Evolutionary conservation across 2,329 filamentous ascomycete species (phyloP), one percentile per base, ranked within the genome.

Genomic region (Rachicladosporium sp.): DNA sequence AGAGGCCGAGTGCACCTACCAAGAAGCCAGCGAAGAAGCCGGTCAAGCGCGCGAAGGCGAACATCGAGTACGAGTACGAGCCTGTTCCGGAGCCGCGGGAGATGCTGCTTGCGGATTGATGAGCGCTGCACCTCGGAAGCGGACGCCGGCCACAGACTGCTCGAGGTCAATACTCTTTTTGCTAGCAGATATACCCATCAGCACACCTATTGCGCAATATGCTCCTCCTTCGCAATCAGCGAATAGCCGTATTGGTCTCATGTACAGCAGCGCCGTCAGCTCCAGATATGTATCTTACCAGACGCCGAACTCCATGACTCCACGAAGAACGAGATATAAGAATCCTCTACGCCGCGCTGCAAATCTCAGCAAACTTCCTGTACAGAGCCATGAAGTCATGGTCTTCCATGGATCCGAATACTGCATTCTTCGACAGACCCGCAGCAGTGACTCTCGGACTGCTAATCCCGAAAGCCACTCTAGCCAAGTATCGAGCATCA

Each of bases 21-120:
- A 53, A 68, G 10, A 74, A 74, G 55, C 66, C 72, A 12, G 68
- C 69, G 53, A 78, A 78, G 66, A 78, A 77, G 64, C 62, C 60
- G 11, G 60, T 56, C 38, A 55, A 56, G 33, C 68, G 62, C 76
- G 66, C 78, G 52, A 62, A 77, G 71, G 71, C 77, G 61, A 73
- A 86, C 65, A 85, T 85, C 60, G 82, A 89, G 64, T 82, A 84
- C 58, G 82, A 87, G 62, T 75, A 80, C 43, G 81, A 85, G 61
- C 69, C 69, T 40, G 74, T 74, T 52, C 69, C 67, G 34, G 66
- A 67, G 48, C 68, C 72, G 50, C 62, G 63, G 42, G 43, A 69
- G 43, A 55, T 58, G 51, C 40, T 47, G 30, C 19, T 53, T 29
- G 54, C 53, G 33, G 48, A 50, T 42, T 56, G 46, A 35, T 27